These are phyloP conservation scores for Heritiera fomes DNA, from an alignment of 345 rosid genomes.

Conservation along the genomic window DNA sequence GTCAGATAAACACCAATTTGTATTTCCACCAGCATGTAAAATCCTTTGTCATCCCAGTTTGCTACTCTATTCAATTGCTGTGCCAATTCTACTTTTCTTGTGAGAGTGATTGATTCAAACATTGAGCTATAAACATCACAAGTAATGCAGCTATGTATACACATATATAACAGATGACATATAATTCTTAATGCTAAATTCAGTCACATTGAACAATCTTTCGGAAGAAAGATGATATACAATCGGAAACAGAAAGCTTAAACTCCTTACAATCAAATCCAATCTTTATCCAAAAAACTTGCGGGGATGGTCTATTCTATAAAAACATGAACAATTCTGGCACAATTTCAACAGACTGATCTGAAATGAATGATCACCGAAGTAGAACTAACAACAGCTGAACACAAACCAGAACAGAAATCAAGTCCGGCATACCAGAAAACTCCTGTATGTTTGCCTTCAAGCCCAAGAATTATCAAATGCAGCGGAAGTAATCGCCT, in stretches of 20 bases:
- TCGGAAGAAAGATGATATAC: background rate
- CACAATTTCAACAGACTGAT: background rate
- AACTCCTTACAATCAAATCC: background rate
- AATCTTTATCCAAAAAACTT: background rate
- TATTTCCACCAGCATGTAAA: background rate
- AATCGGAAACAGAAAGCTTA: background rate
- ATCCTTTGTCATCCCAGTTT: background rate
- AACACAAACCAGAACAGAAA: background rate
- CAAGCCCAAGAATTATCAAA: constrained; percentile 81
- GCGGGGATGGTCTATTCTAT: background rate
- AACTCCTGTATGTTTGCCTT: background rate
- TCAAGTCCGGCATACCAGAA: constrained; percentile 8
- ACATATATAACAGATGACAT: background rate
- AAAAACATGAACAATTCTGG: background rate
- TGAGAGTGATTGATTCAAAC: background rate
- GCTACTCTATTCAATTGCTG: background rate
- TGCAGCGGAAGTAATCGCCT: constrained; percentile 86
- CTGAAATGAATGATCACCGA: background rate
- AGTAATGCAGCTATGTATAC: background rate
- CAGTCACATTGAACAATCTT: background rate
- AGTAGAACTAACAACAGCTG: background rate
- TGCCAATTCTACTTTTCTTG: background rate
- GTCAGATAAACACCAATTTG: background rate
- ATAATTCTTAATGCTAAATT: background rate
- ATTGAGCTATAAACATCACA: background rate